These are phyloP conservation scores for Apium graveolens DNA, from an alignment of 129 eudicot species.

Conservation along the genomic window DNA sequence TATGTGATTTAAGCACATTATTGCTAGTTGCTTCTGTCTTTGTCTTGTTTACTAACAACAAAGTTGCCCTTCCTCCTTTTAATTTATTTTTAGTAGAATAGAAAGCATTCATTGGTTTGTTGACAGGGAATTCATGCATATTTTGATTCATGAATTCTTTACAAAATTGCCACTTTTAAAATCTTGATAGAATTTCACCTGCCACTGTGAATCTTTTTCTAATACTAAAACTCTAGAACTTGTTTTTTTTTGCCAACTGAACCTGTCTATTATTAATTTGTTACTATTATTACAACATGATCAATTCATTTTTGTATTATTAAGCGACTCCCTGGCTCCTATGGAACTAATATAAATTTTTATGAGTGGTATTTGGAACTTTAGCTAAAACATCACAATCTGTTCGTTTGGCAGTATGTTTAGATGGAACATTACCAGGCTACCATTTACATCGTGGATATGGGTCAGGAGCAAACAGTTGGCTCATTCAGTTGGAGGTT, in stretches of 20 bases:
- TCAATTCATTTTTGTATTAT: not conserved
- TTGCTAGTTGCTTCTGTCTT: not conserved
- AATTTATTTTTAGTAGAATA: not conserved
- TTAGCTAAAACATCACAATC: not conserved
- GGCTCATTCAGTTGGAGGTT: constrained; percentile 98
- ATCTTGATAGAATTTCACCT: not conserved
- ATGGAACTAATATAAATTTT: not conserved
- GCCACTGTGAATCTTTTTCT: not conserved
- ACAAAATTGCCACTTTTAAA: not conserved
- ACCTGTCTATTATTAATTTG: not conserved
- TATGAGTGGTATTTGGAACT: not conserved
- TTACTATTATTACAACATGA: not conserved
- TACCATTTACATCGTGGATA: constrained; percentile 87
- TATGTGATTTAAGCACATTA: not conserved
- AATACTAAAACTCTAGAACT: not conserved
- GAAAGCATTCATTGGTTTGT: not conserved
- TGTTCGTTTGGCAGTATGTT: constrained; percentile 51
- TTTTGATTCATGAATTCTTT: not conserved
- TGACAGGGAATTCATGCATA: no score
- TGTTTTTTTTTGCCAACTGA: no score
- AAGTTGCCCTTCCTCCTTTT: no score
- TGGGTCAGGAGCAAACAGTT: constrained; percentile 90
- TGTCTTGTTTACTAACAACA: not conserved
- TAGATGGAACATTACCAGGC: constrained; percentile 98
- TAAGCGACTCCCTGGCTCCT: not conserved